Evolutionary conservation across 2,329 filamentous ascomycete genomes (phyloP), one percentile per base, ranked within the genome.

Genomic region (Trichoderma sp.): DNA sequence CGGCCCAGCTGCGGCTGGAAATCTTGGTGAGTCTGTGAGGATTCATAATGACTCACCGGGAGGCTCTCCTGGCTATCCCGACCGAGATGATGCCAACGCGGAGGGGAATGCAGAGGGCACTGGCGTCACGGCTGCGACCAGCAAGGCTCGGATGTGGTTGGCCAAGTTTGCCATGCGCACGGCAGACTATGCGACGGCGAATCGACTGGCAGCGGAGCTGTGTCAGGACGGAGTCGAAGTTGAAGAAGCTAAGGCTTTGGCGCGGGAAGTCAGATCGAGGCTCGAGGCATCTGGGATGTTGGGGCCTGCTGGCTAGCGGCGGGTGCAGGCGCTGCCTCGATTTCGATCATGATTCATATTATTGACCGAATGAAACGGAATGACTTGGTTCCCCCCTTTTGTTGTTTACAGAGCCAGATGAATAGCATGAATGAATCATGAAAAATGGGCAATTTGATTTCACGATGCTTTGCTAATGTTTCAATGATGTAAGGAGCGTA

Each of bases 191-290:
- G 85, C 87, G 36, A 88, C 92, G 24, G 93, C 94, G 4, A 92
- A 92, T 82, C 89, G 93, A 74, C 84, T 98, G 56, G 95, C 94
- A 0, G 94, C 91, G 73, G 96, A 99, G 82, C 84, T 99, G 60
- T 98, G 95, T 80, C 94, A 98, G 81, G 96, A 99, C 81, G 96
- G 96, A 0, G 91, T 97, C 30, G 96, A 98, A 81, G 94, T 98
- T 2, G 96, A 99, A 80, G 96, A 99, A 81, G 96, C 96, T 32
- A 98, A 98, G 83, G 94, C 94, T 4, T 84, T 98, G 76, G 92
- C 97, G 73, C 88, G 94, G 73, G 95, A 98, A 81, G 91, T 97
- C 14, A 88, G 95, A 76, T 92, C 92, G 5, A 88, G 93, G 75
- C 87, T 94, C 81, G 92, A 93, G 64, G 82, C 80, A n/a, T 78